phyloP scores from a whole-genome alignment of 306 rosid genomes.

The Lupinus albus region DNA sequence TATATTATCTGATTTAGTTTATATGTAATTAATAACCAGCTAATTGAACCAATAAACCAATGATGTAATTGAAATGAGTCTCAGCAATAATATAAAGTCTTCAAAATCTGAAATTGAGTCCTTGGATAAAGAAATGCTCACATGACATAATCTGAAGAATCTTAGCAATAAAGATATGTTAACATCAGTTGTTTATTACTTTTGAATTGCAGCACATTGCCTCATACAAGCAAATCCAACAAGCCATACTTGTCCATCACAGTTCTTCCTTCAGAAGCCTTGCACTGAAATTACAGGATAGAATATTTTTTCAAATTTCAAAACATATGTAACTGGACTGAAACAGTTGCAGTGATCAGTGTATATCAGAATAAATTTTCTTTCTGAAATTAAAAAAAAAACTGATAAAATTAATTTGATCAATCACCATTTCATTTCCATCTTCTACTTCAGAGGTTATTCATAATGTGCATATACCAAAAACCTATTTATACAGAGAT shows the following conservation, averaged over 20 bases:
- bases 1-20: too few relatives aligned
- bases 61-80: too few relatives aligned
- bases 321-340: not conserved
- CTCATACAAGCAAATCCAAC: too few relatives aligned
- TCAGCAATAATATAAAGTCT: too few relatives aligned
- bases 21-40: too few relatives aligned
- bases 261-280: slow-evolving; percentile 13
- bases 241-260: not conserved
- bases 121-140: too few relatives aligned
- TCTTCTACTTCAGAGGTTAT: slow-evolving; percentile 7
- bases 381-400: not conserved
- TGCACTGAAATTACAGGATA: not conserved
- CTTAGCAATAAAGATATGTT: too few relatives aligned
- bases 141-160: too few relatives aligned
- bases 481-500: not conserved
- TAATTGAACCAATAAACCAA: too few relatives aligned
- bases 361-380: not conserved
- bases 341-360: not conserved
- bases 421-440: slow-evolving; percentile 7
- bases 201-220: too few relatives aligned
- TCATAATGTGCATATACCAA: slow-evolving; percentile 10
- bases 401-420: not conserved
- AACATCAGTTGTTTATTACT: too few relatives aligned
- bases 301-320: not conserved
- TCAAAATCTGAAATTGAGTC: too few relatives aligned